Evolutionary conservation across 2,329 filamentous ascomycete genomes (phyloP).

Genomic region (Furcasterigmium furcatum): DNA sequence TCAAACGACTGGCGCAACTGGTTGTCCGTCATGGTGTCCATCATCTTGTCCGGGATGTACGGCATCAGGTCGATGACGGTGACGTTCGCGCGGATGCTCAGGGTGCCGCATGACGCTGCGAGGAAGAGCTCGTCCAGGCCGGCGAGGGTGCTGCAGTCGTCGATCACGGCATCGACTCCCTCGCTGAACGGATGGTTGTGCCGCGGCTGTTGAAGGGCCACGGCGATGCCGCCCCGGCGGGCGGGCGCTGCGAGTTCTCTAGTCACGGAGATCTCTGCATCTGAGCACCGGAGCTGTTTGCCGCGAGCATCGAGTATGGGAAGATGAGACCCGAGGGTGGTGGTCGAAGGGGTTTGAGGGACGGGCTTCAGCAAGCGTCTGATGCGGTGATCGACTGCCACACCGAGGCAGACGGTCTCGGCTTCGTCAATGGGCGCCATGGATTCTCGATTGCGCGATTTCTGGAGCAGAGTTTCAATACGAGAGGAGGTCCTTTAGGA

Average conservation of each 20-base stretch:
- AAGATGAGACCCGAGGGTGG: neutral
- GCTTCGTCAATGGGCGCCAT: no score
- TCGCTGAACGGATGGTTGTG: conserved; percentile 11
- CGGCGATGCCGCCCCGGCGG: conserved; percentile 11
- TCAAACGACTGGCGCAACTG: conserved; percentile 3
- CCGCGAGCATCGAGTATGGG: neutral
- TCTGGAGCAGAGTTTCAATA: no score
- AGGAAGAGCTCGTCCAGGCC: conserved; percentile 8
- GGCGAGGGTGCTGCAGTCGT: conserved; percentile 11
- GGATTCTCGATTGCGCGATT: no score
- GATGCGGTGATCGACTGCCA: conserved; percentile 1
- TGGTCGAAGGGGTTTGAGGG: neutral
- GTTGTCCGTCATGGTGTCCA: neutral
- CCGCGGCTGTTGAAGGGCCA: conserved; percentile 14
- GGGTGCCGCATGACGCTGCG: conserved; percentile 5
- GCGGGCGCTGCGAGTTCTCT: conserved; percentile 10
- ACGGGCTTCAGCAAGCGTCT: neutral
- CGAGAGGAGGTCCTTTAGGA: no score
- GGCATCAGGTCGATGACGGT: conserved; percentile 10
- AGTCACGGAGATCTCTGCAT: conserved; percentile 11
- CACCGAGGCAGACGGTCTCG: neutral
- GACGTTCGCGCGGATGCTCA: conserved; percentile 7
- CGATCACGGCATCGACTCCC: conserved; percentile 12
- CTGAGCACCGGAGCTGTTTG: neutral
- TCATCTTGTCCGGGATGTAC: conserved; percentile 1